Percentiles rank a stretch among this genome's conserved stretches.
Conservation (phyloP, 106 monocot genomes). For the Dendrobium huoshanense region DNA sequence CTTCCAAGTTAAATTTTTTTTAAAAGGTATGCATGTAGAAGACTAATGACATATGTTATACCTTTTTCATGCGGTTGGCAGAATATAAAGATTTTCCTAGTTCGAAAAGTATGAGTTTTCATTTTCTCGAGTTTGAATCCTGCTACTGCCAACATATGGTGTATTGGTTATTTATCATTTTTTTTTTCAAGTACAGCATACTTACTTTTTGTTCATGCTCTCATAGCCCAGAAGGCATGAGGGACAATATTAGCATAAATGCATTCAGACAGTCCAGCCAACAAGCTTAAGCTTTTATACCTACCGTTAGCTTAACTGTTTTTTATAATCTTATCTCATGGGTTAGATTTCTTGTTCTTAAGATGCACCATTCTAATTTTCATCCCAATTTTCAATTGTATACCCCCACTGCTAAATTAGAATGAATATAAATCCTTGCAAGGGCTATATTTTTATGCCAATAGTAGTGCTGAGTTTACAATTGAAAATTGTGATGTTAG, state of each 20-base stretch:
- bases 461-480: background rate
- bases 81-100: background rate
- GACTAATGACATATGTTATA: background rate
- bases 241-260: background rate
- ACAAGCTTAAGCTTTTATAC: background rate
- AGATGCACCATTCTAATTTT: background rate
- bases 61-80: background rate
- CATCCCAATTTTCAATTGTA: too few relatives aligned
- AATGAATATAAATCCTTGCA: background rate
- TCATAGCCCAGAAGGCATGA: background rate
- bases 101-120: background rate
- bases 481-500: background rate
- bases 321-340: background rate
- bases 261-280: background rate
- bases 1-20: background rate
- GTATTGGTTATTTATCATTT: background rate
- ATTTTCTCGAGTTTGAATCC: background rate
- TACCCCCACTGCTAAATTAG: too few relatives aligned
- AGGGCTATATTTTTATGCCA: background rate
- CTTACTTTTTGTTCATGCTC: background rate
- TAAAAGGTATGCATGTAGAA: background rate
- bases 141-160: too few relatives aligned
- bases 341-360: background rate
- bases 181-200: background rate
- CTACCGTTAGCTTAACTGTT: background rate